A percentile compares a stretch with the other conserved stretches of the same genome.
These are phyloP conservation scores for Aspergillus uvarum DNA, from an alignment of 2,329 filamentous ascomycete genomes.

Conservation along the genomic window DNA sequence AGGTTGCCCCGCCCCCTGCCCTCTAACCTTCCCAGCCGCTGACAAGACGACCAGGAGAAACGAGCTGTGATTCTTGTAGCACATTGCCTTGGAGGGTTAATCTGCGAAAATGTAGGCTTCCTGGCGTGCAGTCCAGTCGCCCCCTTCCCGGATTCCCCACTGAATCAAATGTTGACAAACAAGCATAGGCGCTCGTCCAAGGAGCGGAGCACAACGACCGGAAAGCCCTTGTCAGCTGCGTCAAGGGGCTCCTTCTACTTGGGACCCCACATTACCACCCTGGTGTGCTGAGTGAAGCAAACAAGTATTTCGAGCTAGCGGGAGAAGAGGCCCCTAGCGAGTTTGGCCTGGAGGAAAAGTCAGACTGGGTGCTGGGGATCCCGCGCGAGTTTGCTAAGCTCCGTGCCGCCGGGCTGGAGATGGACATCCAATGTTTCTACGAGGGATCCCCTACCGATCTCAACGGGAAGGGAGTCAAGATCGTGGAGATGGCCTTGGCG, in stretches of 20 bases:
- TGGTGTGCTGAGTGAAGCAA: neutral
- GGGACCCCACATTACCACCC: slow-evolving; percentile 2
- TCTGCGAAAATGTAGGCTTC: slow-evolving; percentile 1
- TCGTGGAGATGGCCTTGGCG: slow-evolving; percentile 1
- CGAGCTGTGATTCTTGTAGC: slow-evolving; percentile 7
- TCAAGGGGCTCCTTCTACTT: neutral
- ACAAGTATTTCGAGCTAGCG: slow-evolving; percentile 6
- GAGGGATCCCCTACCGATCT: slow-evolving; percentile 1
- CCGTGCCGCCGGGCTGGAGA: neutral
- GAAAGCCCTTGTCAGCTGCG: neutral
- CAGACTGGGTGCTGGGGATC: neutral
- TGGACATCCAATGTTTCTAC: slow-evolving; percentile 4
- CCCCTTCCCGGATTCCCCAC: neutral
- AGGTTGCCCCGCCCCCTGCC: neutral
- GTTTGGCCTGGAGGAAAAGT: neutral
- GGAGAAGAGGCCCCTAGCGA: neutral
- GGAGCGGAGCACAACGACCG: neutral
- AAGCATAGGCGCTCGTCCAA: neutral
- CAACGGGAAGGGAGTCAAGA: neutral
- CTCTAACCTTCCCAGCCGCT: neutral
- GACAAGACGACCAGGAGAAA: neutral
- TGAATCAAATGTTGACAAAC: neutral
- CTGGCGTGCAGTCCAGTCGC: neutral
- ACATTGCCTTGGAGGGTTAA: slow-evolving; percentile 4
- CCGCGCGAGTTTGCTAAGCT: neutral